These are phyloP conservation scores for Rhodotorula diobovata DNA, from an alignment of 768 basidiomycete genomes.

Conservation along the genomic window DNA sequence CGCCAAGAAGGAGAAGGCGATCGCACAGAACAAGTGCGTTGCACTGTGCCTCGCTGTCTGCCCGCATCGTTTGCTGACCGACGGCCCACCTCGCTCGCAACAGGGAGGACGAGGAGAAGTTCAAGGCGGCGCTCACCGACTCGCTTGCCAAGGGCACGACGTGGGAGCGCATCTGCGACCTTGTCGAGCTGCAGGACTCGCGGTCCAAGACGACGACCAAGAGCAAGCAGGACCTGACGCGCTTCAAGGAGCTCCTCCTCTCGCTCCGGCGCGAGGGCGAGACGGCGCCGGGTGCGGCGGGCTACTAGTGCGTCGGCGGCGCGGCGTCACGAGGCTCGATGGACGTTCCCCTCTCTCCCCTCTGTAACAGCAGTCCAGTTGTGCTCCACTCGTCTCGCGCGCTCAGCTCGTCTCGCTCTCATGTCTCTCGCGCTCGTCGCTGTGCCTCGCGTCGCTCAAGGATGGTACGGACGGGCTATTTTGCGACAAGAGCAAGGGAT, in stretches of 20 bases:
- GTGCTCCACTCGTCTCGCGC: neutral
- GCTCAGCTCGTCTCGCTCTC: too few species aligned
- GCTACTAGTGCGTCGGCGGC: slow-evolving; percentile 58
- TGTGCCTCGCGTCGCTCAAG: too few species aligned
- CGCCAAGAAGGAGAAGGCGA: slow-evolving; percentile 79
- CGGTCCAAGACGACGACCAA: slow-evolving; percentile 93
- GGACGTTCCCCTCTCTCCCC: neutral
- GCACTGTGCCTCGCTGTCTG: neutral
- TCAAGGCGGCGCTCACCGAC: slow-evolving; percentile 64
- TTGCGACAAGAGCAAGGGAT: neutral
- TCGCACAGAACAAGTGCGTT: slow-evolving; percentile 89
- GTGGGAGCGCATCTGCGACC: slow-evolving; percentile 86
- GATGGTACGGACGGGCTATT: neutral
- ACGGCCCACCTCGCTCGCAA: neutral
- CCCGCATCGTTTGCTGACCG: neutral
- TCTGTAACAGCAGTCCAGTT: neutral
- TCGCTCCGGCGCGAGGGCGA: slow-evolving; percentile 84
- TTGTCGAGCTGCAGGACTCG: slow-evolving; percentile 86
- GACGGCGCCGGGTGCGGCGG: slow-evolving; percentile 83
- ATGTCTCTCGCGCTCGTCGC: too few species aligned
- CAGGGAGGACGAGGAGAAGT: slow-evolving; percentile 83
- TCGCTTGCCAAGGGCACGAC: slow-evolving; percentile 83
- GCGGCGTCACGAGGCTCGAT: too few species aligned
- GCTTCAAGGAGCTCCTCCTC: slow-evolving; percentile 89
- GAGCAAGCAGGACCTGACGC: slow-evolving; percentile 77